Evolutionary conservation across 805 yeast genomes (phyloP), one percentile per base, ranked within the genome.

Genomic region (Kazachstania martiniae): DNA sequence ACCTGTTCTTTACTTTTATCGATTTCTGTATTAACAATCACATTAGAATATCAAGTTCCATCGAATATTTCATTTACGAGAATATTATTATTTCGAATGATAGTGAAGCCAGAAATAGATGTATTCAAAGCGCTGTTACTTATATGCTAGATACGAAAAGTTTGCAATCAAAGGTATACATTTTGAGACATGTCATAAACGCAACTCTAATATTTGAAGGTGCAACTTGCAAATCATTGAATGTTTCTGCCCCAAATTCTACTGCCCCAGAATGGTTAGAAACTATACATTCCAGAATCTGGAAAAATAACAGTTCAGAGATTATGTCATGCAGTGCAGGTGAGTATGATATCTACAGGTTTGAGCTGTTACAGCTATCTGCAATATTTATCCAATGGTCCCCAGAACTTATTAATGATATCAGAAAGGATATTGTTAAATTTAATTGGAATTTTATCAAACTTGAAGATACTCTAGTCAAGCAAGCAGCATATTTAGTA

Each of bases 371-470:
- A 15, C 94, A 87, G 43, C 56, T 86, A 50, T 80, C 97, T 0
- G 76, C 95, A 0, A 58, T 80, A 27, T 59, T 91, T 27, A 71
- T 86, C 17, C 76, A 77, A 47, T 71, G 74, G 57, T 76, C 82
- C 1, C 75, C 94, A 0, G 54, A 60, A 0, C 56, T 65, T 8
- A 66, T 84, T 17, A 60, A 69, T 6, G 79, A 73, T 12, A 66
- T 71, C 42, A 66, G 82, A 27, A 89, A 85, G 49, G 94, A 86
- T 44, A 74, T 91, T 27, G 84, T 91, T 54, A 85, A 84, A 53
- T 91, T 86, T 59, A 81, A 86, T 44, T 91, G 99, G 99, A 82
- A 83, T 43, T 82, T 77, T 47, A 78, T 91, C 49, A 84, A 84
- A 44, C 61, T 87, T 21, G 96, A 87, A 40, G 99, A 91, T 51